Conservation (phyloP, 805 yeast species). For the Pichia deserticola region DNA sequence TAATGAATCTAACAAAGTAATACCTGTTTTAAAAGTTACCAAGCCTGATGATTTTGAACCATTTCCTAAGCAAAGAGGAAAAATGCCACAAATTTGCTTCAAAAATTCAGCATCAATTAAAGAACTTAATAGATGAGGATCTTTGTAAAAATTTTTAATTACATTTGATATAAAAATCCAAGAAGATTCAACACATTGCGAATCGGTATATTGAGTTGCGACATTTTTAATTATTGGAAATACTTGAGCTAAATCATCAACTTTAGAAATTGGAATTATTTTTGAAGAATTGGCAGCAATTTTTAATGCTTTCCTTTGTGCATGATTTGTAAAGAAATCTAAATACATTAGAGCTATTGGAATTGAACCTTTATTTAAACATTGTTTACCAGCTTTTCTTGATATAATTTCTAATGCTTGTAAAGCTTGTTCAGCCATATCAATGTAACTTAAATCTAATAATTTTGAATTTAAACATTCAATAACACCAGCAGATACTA, state of each 20-base stretch:
- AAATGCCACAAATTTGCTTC: conserved; percentile 20
- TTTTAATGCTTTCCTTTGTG: conserved; percentile 73
- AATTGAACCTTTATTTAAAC: conserved; percentile 56
- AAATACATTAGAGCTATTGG: conserved; percentile 60
- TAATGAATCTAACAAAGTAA: conserved; percentile 38
- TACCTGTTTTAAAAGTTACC: conserved; percentile 32
- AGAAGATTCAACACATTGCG: conserved; percentile 51
- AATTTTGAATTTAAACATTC: conserved; percentile 59
- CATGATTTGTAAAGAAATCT: conserved; percentile 84
- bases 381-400: conserved; percentile 40
- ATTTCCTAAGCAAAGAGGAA: conserved; percentile 25
- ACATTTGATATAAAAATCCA: conserved; percentile 59
- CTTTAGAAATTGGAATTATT: conserved; percentile 36
- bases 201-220: conserved; percentile 48
- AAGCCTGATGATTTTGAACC: conserved; percentile 21
- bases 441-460: conserved; percentile 73
- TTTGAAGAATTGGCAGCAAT: conserved; percentile 67
- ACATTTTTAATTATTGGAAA: conserved; percentile 56
- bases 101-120: conserved; percentile 33
- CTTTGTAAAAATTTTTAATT: conserved; percentile 39
- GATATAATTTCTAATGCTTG: conserved; percentile 68
- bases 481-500: conserved; percentile 59
- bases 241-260: conserved; percentile 44
- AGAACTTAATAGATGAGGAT: conserved; percentile 38
- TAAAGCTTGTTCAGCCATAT: conserved; percentile 84